Base-by-base conservation (phyloP, 148 eudicot species). In the Camellia japonica region DNA sequence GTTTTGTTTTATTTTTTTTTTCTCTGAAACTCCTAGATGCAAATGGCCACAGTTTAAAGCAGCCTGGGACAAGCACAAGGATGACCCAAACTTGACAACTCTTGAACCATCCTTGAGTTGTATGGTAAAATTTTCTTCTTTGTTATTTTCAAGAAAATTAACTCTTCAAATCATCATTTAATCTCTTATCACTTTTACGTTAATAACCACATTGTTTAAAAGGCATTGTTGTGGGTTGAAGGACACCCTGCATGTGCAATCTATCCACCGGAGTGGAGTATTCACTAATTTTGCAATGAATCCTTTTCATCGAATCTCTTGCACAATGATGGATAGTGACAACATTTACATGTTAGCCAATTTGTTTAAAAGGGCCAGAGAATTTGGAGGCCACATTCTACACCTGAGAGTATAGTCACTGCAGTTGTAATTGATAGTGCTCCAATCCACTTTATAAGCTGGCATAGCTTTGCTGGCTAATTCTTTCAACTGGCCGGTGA, bases 1-100 rank as follows among this genome's bases (percentile, higher is more conserved):
- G 30, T 63, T 43, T 68, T 18, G 59, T 65, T 23, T 63, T 77
- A 19, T 23, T 16, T 63, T 82, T 72, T 73, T 5, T 58, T 42
- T 41, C 10, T 46, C 51, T 46, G 30, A 73, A 82, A 68, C 76
- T 72, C 66, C 12, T 51, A 97, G 98, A 75, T 91, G 94, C 86
- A 92, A 89, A 79, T 90, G 89, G 44, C 62, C 81, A 64, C 97
- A 94, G 75, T 94, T 94, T 78, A 90, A 90, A 85, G 84, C 80
- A 65, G 86, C 90, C 66, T 94, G 98, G 98, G 81, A 79, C 66
- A 94, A 97, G 81, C 85, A 94, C 91, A 92, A 90, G 83, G 87
- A 91, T 84, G 97, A 92, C 71, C 90, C 92, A 2, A 89, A 97
- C 85, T 83, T 97, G 82, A 80, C 79, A 60, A 75, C 88, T 79